These are phyloP conservation scores for Penicillium nordicum DNA, from an alignment of 2,329 filamentous ascomycete species.

Conservation along the genomic window DNA sequence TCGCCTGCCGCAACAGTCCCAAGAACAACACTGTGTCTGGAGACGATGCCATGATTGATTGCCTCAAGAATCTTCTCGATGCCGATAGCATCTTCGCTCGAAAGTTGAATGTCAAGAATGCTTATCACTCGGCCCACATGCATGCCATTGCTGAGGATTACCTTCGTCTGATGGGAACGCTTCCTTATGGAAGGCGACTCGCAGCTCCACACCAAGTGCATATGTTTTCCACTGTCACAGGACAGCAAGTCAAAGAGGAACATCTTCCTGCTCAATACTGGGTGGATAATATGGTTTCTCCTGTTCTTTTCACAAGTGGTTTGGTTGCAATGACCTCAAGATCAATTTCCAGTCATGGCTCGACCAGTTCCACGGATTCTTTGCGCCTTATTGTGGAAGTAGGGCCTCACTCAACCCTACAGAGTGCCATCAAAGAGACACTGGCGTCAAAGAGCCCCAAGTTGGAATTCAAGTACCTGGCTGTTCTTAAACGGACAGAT, in stretches of 20 bases:
- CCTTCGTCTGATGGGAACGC: conserved; percentile 18
- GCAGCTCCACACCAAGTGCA: conserved; percentile 12
- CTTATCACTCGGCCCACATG: conserved; percentile 34
- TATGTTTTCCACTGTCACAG: conserved; percentile 29
- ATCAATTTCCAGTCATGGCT: not conserved
- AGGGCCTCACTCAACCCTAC: conserved; percentile 32
- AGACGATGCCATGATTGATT: conserved; percentile 25
- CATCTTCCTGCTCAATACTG: conserved; percentile 26
- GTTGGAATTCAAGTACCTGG: conserved; percentile 21
- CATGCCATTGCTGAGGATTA: conserved; percentile 25
- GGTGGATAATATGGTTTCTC: conserved; percentile 33
- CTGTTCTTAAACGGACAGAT: conserved; percentile 25
- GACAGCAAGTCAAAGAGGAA: conserved; percentile 14
- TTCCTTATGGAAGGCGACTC: conserved; percentile 11
- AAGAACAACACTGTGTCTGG: conserved; percentile 29
- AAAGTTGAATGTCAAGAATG: conserved; percentile 29
- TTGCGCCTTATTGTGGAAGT: conserved; percentile 29
- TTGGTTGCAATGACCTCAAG: conserved; percentile 15
- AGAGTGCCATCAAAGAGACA: conserved; percentile 29
- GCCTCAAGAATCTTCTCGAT: conserved; percentile 21
- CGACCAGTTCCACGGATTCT: not conserved
- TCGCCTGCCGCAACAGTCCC: conserved; percentile 31
- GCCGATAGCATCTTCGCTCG: conserved; percentile 26
- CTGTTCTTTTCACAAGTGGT: conserved; percentile 27
- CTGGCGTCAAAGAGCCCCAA: conserved; percentile 3